Conservation (phyloP, 768 basidiomycete genomes). For the Pholiota conissans region DNA sequence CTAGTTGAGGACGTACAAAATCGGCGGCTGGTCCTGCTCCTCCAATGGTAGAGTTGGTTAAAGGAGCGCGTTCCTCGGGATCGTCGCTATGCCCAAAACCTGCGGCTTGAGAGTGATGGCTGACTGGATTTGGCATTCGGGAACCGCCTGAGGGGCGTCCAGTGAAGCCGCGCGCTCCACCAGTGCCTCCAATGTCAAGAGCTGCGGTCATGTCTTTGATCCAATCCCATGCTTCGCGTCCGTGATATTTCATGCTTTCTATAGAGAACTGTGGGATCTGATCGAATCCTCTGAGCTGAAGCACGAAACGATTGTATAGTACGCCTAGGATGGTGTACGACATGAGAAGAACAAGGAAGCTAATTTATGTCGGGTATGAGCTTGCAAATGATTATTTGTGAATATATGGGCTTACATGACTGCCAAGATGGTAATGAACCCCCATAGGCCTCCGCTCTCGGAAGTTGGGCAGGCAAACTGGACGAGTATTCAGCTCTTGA, state of each 20-base stretch:
- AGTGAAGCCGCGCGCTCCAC: conserved; percentile 10
- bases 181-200: conserved; percentile 22
- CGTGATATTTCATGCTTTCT: conserved; percentile 51
- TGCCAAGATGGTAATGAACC: conserved; percentile 53
- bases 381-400: neutral
- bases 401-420: conserved; percentile 50
- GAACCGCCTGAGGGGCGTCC: conserved; percentile 18
- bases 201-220: conserved; percentile 33
- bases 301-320: conserved; percentile 77
- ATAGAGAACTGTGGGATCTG: conserved; percentile 68
- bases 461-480: conserved; percentile 76
- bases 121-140: conserved; percentile 37
- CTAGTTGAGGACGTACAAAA: conserved; percentile 31
- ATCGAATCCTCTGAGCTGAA: conserved; percentile 69
- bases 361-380: conserved; percentile 23
- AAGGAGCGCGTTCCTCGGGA: conserved; percentile 11
- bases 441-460: conserved; percentile 50
- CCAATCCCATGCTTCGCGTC: conserved; percentile 43
- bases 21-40: conserved; percentile 8
- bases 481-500: conserved; percentile 1
- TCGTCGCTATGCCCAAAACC: conserved; percentile 20
- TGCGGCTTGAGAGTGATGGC: conserved; percentile 36
- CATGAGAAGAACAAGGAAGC: conserved; percentile 55
- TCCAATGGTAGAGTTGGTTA: neutral
- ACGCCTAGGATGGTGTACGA: conserved; percentile 68